Evolutionary conservation across 176 grass and related monocot species (phyloP).

Genomic region (Hsuehochloa calcarea): DNA sequence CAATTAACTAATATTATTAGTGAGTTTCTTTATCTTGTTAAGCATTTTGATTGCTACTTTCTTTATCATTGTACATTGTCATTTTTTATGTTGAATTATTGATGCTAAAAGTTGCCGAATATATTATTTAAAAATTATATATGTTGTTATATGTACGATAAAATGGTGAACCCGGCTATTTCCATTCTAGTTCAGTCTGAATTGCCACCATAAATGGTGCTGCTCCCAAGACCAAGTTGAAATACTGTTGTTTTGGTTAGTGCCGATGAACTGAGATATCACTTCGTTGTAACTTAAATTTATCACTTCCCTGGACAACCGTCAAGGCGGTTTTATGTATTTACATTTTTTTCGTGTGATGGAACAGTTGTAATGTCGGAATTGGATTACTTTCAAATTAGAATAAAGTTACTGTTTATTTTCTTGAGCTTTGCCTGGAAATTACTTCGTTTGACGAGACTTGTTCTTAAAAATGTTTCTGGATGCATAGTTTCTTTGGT

Average conservation of each 20-base stretch:
- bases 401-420: slow-evolving; percentile 41
- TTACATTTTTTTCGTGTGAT: neutral
- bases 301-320: slow-evolving; percentile 8
- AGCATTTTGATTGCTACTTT: too few species aligned
- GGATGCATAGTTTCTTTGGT: neutral
- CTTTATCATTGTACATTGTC: too few species aligned
- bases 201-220: too few species aligned
- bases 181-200: too few species aligned
- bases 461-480: neutral
- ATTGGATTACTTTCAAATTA: slow-evolving; percentile 23
- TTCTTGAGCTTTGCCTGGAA: neutral
- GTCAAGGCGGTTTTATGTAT: neutral
- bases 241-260: slow-evolving; percentile 35
- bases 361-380: slow-evolving; percentile 31
- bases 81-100: too few species aligned
- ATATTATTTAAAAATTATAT: too few species aligned
- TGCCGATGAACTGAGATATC: slow-evolving; percentile 27
- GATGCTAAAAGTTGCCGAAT: too few species aligned
- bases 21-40: too few species aligned
- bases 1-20: too few species aligned
- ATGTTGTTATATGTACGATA: too few species aligned
- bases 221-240: neutral
- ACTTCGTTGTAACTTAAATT: slow-evolving; percentile 30
- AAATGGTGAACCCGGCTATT: too few species aligned
- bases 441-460: neutral